Base-by-base conservation (phyloP, 2,329 filamentous ascomycete species). In the Clarireedia homoeocarpa region DNA sequence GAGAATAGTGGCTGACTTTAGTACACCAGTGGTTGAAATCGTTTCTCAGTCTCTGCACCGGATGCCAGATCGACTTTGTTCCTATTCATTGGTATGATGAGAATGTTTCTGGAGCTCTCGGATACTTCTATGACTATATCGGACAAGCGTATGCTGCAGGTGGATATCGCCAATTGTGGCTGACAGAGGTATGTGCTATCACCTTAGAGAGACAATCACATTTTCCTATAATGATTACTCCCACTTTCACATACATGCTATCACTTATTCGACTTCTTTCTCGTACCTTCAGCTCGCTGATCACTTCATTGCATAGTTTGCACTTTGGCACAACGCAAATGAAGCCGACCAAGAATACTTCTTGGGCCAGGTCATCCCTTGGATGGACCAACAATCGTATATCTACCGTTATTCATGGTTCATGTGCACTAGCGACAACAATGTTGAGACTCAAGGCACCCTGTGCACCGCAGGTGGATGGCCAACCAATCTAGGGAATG, bases 31-130 rank as follows among this genome's bases (percentile, higher is more conserved):
- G 72, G 69, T 66, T 79, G n/a, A 57, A 62, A 20, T 63, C 68
- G 42, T 79, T 78, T 68, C 49, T 77, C 40, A 55, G 57, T 20
- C 63, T 66, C 6, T 78, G 75, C 66, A 63, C 61, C 12, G 67
- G 62, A 38, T 77, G 73, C 68, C 66, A 66, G 12, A 72, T 77
- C 46, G 73, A 77, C 62, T 75, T 73, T 61, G 58, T 76, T 54
- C 69, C 72, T 56, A 67, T 76, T 36, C 75, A 78, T 63, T 77
- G 75, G 74, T 77, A 78, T 61, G 72, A 73, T 51, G 58, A 63
- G 17, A 65, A 65, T 44, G 60, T 67, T 20, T 20, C n/a, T 14
- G 61, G 62, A 3, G 72, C 73, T 65, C 73, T 77, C 67, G 71
- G 75, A 66, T 58, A 65, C 50, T 72, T 54, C 6, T 23, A 54